phyloP scores from a whole-genome alignment of 2,329 filamentous ascomycete genomes.

The Capronia americana region DNA sequence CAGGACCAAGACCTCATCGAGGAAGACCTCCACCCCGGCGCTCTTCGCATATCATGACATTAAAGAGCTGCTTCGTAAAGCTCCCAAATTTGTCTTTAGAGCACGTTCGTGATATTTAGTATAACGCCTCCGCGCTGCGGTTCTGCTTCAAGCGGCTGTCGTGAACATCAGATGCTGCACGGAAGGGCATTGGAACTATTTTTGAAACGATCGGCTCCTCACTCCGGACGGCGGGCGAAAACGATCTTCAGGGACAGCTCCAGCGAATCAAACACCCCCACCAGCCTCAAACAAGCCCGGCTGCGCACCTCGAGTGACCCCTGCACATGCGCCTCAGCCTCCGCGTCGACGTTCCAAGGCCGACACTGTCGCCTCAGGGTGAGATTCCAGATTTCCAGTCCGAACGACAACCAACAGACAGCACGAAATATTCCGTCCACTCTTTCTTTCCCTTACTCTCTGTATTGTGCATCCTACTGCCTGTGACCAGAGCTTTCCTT shows the following conservation, averaged over 20 bases:
- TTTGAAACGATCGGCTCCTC: conserved; percentile 9
- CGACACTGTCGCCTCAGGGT: conserved; percentile 22
- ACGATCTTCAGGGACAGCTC: conserved; percentile 11
- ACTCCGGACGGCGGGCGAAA: neutral
- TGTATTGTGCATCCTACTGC: neutral
- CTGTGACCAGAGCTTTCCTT: neutral
- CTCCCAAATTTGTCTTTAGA: neutral
- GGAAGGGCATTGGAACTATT: conserved; percentile 5
- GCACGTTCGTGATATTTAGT: neutral
- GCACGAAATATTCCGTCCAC: neutral
- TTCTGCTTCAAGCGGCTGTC: neutral
- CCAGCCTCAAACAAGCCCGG: conserved; percentile 22
- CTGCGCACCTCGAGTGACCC: conserved; percentile 10
- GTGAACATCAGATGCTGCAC: neutral
- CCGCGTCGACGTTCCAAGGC: conserved; percentile 28
- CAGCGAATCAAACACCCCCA: conserved; percentile 8
- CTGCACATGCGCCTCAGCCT: conserved; percentile 34
- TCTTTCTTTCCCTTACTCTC: neutral
- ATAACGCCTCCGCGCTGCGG: neutral
- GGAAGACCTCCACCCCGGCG: conserved; percentile 6
- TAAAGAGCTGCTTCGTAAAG: neutral
- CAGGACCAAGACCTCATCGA: conserved; percentile 25
- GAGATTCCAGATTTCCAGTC: conserved; percentile 14
- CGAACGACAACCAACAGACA: conserved; percentile 17
- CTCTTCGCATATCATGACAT: conserved; percentile 14